phyloP scores from a whole-genome alignment of 306 rosid species.

The Prosopis cineraria region DNA sequence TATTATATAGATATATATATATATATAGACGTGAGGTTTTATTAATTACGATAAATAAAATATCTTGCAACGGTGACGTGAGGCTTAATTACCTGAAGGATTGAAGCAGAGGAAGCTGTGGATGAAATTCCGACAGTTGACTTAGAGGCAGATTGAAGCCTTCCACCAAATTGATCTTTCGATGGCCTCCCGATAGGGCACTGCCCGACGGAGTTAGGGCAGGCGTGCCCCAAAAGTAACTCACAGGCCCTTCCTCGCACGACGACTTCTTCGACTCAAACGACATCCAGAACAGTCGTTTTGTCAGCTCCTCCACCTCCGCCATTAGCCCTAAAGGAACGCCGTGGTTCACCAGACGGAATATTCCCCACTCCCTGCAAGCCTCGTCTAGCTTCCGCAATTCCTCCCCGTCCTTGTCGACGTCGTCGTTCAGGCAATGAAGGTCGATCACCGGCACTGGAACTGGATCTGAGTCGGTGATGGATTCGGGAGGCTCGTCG shows the following conservation, averaged over 20 bases:
- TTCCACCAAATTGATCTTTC: constrained; percentile 49
- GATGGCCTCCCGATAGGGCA: constrained; percentile 16
- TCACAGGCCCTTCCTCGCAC: constrained; percentile 28
- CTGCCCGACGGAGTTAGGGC: constrained; percentile 47
- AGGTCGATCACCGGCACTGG: constrained; percentile 52
- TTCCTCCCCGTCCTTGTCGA: not conserved
- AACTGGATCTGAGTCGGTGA: constrained; percentile 12
- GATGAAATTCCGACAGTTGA: constrained; percentile 41
- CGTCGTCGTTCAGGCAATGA: constrained; percentile 25
- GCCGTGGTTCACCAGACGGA: constrained; percentile 69
- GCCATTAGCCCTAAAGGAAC: constrained; percentile 48
- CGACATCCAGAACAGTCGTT: constrained; percentile 40
- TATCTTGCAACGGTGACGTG: too few species aligned
- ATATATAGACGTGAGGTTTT: too few species aligned
- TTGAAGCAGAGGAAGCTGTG: constrained; percentile 26
- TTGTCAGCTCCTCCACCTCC: constrained; percentile 38
- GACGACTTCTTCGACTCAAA: constrained; percentile 49
- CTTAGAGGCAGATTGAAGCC: constrained; percentile 42
- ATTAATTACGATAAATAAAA: too few species aligned
- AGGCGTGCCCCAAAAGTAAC: constrained; percentile 58
- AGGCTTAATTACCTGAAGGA: constrained; percentile 48
- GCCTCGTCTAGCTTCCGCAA: constrained; percentile 40
- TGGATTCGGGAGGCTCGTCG: not conserved
- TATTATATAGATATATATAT: too few species aligned
- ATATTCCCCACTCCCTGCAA: constrained; percentile 57